Conservation (phyloP, 2,329 filamentous ascomycete species). For the Cladosporium sp. region DNA sequence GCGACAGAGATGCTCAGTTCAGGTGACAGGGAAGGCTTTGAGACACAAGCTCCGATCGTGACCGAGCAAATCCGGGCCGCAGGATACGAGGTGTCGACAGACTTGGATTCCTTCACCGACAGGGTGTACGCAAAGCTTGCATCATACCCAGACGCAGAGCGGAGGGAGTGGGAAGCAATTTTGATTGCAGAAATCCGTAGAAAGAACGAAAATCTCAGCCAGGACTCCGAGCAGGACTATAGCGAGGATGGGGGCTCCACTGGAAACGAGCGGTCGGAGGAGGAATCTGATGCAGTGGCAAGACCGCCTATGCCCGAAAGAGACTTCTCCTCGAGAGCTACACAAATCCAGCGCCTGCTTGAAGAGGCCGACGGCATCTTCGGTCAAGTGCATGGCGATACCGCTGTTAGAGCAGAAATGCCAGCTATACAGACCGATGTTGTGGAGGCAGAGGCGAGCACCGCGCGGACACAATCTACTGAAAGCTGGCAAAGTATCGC, state of each 20-base stretch:
- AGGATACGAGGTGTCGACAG: constrained; percentile 12
- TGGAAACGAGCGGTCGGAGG: neutral
- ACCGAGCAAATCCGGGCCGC: constrained; percentile 22
- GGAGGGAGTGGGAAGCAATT: constrained; percentile 25
- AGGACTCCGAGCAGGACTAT: neutral
- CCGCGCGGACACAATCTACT: neutral
- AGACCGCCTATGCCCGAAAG: constrained; percentile 38
- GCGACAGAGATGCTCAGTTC: constrained; percentile 21
- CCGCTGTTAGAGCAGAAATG: neutral
- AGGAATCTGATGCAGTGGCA: neutral
- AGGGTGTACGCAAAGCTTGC: constrained; percentile 22
- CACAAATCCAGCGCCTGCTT: constrained; percentile 44
- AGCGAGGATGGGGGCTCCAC: neutral
- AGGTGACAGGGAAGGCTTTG: constrained; percentile 12
- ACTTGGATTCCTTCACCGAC: constrained; percentile 20
- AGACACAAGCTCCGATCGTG: constrained; percentile 14
- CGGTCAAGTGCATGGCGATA: constrained; percentile 3
- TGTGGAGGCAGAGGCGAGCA: neutral
- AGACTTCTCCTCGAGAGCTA: constrained; percentile 43
- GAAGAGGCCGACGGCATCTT: constrained; percentile 37
- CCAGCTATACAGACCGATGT: neutral
- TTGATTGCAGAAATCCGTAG: constrained; percentile 16
- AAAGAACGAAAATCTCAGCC: neutral
- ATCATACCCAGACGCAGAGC: constrained; percentile 18
- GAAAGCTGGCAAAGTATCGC: constrained; percentile 2